Percentiles rank a stretch among this genome's conserved stretches.
These are phyloP conservation scores for Zygosaccharomyces gambellarensis DNA, from an alignment of 805 yeast species.

Conservation along the genomic window DNA sequence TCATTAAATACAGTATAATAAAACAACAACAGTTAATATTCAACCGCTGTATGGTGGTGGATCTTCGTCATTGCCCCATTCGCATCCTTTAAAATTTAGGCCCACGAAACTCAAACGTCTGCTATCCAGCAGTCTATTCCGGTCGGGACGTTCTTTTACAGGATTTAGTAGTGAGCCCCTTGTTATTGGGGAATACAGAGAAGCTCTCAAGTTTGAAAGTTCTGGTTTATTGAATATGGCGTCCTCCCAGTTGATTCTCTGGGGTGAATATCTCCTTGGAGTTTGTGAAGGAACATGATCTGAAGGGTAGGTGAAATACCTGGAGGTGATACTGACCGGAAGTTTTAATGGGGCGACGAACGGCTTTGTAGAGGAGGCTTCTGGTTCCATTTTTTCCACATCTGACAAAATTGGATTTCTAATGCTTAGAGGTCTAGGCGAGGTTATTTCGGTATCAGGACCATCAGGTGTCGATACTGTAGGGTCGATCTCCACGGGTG, in stretches of 20 bases:
- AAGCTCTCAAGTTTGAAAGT: conserved; percentile 17
- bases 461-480: not conserved
- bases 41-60: conserved; percentile 29
- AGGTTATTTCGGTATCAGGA: conserved; percentile 5
- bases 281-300: not conserved
- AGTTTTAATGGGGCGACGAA: conserved; percentile 7
- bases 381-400: not conserved
- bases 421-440: conserved; percentile 5
- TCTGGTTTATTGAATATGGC: conserved; percentile 12
- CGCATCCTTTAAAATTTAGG: conserved; percentile 13
- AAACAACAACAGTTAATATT: conserved; percentile 5
- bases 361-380: not conserved
- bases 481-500: not conserved
- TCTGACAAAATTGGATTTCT: not conserved
- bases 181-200: conserved; percentile 21
- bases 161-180: conserved; percentile 12
- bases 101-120: conserved; percentile 25
- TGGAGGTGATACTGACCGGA: conserved; percentile 9
- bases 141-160: conserved; percentile 7
- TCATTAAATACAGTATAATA: conserved; percentile 1
- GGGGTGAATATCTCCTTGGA: conserved; percentile 6
- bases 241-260: conserved; percentile 9
- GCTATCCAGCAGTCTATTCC: conserved; percentile 18
- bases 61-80: conserved; percentile 31
- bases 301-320: conserved; percentile 7